Conservation (phyloP, 148 eudicot genomes). For the Fagopyrum homotropicum region DNA sequence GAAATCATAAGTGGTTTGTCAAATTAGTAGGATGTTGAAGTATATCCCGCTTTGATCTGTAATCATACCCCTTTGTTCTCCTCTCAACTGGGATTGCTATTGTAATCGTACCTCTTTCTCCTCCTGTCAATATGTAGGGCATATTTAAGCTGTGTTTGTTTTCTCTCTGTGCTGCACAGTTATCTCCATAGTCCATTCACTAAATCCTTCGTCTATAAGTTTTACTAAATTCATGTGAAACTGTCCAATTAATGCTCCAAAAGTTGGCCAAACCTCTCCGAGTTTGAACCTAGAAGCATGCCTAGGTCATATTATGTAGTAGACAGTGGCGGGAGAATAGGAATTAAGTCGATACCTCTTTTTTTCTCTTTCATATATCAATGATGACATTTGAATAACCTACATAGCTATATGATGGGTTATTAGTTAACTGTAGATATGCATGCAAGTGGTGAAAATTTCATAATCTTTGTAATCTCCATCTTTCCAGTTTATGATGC, state of each 20-base stretch:
- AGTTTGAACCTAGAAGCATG: neutral
- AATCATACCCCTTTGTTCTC: neutral
- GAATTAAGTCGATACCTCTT: neutral
- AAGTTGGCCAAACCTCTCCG: too few species aligned
- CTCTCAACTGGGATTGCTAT: neutral
- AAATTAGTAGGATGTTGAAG: neutral
- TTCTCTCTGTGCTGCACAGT: neutral
- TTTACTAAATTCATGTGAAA: too few species aligned
- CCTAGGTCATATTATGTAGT: neutral
- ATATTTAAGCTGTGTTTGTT: neutral
- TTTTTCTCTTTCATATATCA: too few species aligned
- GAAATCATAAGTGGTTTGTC: neutral
- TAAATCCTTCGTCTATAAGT: too few species aligned
- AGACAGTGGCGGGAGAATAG: neutral
- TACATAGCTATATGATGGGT: too few species aligned
- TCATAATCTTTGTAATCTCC: neutral
- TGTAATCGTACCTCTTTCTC: neutral
- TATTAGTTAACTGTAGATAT: neutral
- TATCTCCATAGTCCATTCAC: too few species aligned
- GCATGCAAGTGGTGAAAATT: neutral
- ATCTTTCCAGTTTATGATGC: neutral
- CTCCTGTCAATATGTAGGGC: neutral
- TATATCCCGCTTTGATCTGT: neutral
- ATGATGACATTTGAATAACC: too few species aligned
- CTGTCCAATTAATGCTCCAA: too few species aligned